phyloP scores from a whole-genome alignment of 2,329 filamentous ascomycete genomes.

The Magnaporthiopsis poae region DNA sequence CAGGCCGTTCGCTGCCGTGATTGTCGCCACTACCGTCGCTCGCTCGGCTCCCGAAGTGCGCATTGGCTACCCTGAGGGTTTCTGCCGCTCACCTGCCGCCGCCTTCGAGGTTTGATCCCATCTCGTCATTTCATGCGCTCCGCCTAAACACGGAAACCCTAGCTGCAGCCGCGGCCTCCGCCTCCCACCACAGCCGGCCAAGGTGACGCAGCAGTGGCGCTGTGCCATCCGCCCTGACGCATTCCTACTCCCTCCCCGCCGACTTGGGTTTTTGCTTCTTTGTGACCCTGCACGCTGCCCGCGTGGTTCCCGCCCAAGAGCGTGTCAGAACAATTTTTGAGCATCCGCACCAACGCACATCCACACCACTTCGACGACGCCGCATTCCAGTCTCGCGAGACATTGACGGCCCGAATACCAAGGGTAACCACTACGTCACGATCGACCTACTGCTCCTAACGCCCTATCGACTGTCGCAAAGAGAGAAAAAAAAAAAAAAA shows the following conservation, averaged over 20 bases:
- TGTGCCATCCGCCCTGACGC: not conserved
- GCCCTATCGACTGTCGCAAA: not conserved
- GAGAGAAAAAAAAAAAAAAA: too few species aligned
- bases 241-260: not conserved
- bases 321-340: not conserved
- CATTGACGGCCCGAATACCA: not conserved
- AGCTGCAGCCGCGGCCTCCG: too few species aligned
- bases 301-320: not conserved
- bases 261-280: not conserved
- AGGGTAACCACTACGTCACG: not conserved
- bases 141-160: not conserved
- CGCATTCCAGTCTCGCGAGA: not conserved
- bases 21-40: not conserved
- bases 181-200: not conserved
- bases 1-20: constrained; percentile 6
- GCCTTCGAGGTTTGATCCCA: constrained; percentile 17
- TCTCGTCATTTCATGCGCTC: constrained; percentile 20
- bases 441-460: too few species aligned
- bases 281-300: not conserved
- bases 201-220: not conserved
- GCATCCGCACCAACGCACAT: not conserved
- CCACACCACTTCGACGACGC: not conserved
- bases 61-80: constrained; percentile 7
- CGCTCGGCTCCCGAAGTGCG: not conserved
- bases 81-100: constrained; percentile 11